phyloP scores from a whole-genome alignment of 2,329 filamentous ascomycete species.

The Colletotrichum sp. region DNA sequence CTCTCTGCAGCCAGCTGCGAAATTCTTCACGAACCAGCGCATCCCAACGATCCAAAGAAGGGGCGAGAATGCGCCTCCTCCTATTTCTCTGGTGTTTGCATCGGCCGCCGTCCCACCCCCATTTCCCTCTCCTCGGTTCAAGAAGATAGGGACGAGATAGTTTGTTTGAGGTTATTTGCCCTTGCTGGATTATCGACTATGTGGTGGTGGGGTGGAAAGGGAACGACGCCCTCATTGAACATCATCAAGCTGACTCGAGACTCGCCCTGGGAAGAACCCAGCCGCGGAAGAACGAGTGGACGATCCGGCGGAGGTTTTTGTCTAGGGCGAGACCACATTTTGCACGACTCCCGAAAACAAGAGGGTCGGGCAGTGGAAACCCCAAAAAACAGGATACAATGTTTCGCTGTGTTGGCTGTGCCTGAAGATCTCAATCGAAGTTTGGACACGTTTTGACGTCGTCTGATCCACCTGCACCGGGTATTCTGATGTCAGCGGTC shows the following conservation, averaged over 20 bases:
- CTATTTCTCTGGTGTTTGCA: neutral
- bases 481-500: constrained; percentile 3
- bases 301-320: neutral
- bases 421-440: constrained; percentile 2
- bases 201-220: neutral
- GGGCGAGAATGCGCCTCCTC: neutral
- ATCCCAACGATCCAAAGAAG: neutral
- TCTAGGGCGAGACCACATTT: neutral
- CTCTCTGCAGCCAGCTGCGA: neutral
- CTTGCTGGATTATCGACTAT: neutral
- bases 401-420: neutral
- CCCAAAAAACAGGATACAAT: neutral
- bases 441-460: constrained; percentile 6
- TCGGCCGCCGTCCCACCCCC: neutral
- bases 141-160: neutral
- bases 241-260: neutral
- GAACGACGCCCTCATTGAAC: neutral
- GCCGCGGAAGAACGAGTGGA: neutral
- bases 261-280: neutral
- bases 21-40: neutral
- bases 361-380: neutral
- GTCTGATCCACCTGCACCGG: neutral
- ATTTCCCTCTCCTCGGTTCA: neutral
- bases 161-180: neutral
- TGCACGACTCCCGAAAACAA: neutral